Evolutionary conservation across 495 filamentous ascomycete genomes (phyloP), one percentile per base, ranked within the genome.

Genomic region (Neurospora cerealis): DNA sequence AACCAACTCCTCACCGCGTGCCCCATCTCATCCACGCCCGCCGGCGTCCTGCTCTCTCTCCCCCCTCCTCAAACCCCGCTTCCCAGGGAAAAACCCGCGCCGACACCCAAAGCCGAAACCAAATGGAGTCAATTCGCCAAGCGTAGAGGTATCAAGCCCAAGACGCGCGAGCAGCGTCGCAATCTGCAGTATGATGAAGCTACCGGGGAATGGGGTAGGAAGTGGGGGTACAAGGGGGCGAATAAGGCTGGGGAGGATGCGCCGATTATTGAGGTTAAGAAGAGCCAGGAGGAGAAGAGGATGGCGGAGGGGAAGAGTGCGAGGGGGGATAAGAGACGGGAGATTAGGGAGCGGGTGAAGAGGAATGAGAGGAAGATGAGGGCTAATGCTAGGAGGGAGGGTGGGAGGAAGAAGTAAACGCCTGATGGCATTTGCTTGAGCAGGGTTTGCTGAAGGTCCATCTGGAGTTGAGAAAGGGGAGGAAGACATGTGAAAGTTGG

Each of bases 101-200:
- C 96, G 1, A 85, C 86, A 37, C 87, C 89, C 70, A 97, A 94
- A 84, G 83, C 89, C 34, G 90, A 90, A 72, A 98, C 96, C 69
- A 97, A 93, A 80, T 99, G 96, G 96, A 90, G 96, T 81, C 88
- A 91, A 69, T 99, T 99, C 84, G 96, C 96, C 24, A 91, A 89
- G 84, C 97, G 95, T 88, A 96, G 97, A 84, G 96, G 96, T 38
- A 98, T 99, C 80, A 89, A 91, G 83, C 86, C 90, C 75, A 94
- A 93, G 86, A 90, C 89, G 80, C 82, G 85, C 73, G 86, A 88
- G 79, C 89, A 90, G 75, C 81, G 83, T 24, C 83, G 83, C 37
- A 94, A 97, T 81, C 84, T 91, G 77, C 88, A 91, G 54, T 97
- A 92, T 81, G 92, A 98, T 82, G 93, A 97, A 83, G 89, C 83